Evolutionary conservation across 768 basidiomycete genomes (phyloP).

Genomic region (Russula abietina): DNA sequence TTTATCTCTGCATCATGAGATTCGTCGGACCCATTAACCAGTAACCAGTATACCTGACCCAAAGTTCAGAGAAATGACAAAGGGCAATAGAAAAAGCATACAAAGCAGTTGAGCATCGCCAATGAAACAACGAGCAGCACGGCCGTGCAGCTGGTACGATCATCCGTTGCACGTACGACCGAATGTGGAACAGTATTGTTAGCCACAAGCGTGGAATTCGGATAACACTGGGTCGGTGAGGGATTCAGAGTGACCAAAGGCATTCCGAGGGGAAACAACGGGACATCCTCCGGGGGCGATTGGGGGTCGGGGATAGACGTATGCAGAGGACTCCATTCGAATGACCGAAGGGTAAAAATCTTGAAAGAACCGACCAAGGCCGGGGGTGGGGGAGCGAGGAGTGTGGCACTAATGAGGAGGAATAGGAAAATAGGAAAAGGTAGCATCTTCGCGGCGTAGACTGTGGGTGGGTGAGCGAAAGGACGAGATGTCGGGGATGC

Average conservation of each 20-base stretch:
- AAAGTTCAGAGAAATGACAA: neutral
- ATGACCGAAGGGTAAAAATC: neutral
- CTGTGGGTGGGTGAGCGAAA: neutral
- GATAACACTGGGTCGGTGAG: neutral
- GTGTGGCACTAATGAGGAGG: slow-evolving; percentile 6
- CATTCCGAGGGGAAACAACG: neutral
- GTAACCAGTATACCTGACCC: slow-evolving; percentile 8
- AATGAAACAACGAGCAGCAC: slow-evolving; percentile 9
- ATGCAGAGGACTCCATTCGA: neutral
- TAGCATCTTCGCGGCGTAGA: slow-evolving; percentile 7
- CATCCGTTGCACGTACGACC: neutral
- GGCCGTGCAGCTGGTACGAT: neutral
- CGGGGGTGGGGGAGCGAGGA: slow-evolving; percentile 9
- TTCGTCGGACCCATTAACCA: neutral
- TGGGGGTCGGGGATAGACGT: neutral
- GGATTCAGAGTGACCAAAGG: neutral
- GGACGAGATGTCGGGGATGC: neutral
- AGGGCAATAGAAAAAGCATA: neutral
- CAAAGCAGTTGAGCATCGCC: slow-evolving; percentile 11
- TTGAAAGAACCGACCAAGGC: slow-evolving; percentile 6
- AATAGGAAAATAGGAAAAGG: slow-evolving; percentile 14
- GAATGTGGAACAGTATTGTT: neutral
- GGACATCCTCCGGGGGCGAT: neutral
- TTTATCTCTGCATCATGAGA: neutral
- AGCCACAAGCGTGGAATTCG: neutral